Evolutionary conservation across 2,329 filamentous ascomycete species (phyloP), one percentile per base, ranked within the genome.

Genomic region (Botrytis paeoniae): DNA sequence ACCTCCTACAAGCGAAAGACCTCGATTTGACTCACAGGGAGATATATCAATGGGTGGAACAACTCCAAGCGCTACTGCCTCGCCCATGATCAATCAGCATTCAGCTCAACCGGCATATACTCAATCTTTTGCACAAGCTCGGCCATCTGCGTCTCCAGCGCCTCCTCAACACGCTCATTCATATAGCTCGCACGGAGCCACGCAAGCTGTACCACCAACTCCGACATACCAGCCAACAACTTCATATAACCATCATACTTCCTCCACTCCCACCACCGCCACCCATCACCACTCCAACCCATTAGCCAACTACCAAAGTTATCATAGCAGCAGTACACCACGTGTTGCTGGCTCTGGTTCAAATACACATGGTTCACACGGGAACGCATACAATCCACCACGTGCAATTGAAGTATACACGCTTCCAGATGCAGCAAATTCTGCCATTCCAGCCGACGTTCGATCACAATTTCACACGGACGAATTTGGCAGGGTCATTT

Each of bases 391-490:
- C 79, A 89, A 89, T 74, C 86, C 88, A 2, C 88, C 89, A 18
- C 87, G 88, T 32, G 83, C 87, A 8, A 83, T 88, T 5, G 90
- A 92, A 80, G 88, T 91, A 20, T 92, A 89, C 80, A 86, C 87
- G 32, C 83, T 93, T 22, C 86, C 86, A 45, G 90, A 92, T 75
- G 82, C 85, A 51, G 89, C 89, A 45, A 92, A 93, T 77, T 83
- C 85, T 14, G 85, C 86, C 25, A 92, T 93, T 71, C 90, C 91
- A 0, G 81, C 84, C 8, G 88, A 91, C 57, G 87, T 92, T 35
- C 88, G 91, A 54, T 82, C 86, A 69, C 88, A 91, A 76, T 93
- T 92, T 78, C 89, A 92, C 73, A 85, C 86, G 69, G 90, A 93
- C 76, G 89, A 89, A 22, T 83, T 87, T 69, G 91, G 90, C 16